Base-by-base conservation (phyloP, 116 monocot genomes). In the Trichopus zeylanicus region DNA sequence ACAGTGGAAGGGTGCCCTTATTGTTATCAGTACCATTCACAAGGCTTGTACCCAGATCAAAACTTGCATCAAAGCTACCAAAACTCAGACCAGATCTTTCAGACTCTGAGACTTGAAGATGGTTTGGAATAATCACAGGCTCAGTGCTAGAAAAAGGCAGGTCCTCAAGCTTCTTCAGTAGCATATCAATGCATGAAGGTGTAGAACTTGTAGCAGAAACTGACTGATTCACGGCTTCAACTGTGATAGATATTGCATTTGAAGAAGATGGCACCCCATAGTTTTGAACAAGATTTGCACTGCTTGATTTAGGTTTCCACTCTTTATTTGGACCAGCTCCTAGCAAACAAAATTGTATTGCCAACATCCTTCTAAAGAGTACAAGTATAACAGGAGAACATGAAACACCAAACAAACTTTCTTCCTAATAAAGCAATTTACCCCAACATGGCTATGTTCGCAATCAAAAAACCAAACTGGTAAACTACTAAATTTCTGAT, bases 21-120 rank as follows among this genome's bases (percentile, higher is more conserved):
- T 75, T 72, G 69, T 51, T 70, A 48, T 64, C 74, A 59, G 74
- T 31, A 49, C 55, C 76, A 65, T 64, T 66, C 19, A 42, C 64
- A 69, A 59, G 55, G 25, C 46, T 57, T 20, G 75, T 59, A 46
- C 59, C 46, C 13, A 76, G 32, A 24, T 46, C 55, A 75, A 71
- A 93, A 75, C 59, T 77, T n/a, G 72, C 63, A 77, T 76, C 80
- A 65, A 94, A 94, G 64, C 89, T 94, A 65, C 94, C 94, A 81
- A 94, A 94, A 62, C 76, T 89, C 58, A 94, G 59, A 3, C 81
- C 76, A 59, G 69, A 58, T 72, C 73, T 86, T 75, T 89, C 85
- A 55, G 86, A 74, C 52, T 83, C 89, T 55, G 86, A 78, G 42
- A 94, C 89, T 83, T 83, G 89, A 72, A 94, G 75, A 74, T 94